These are phyloP conservation scores for Drosera spatulata DNA, from an alignment of 179 eudicot genomes.

Conservation along the genomic window DNA sequence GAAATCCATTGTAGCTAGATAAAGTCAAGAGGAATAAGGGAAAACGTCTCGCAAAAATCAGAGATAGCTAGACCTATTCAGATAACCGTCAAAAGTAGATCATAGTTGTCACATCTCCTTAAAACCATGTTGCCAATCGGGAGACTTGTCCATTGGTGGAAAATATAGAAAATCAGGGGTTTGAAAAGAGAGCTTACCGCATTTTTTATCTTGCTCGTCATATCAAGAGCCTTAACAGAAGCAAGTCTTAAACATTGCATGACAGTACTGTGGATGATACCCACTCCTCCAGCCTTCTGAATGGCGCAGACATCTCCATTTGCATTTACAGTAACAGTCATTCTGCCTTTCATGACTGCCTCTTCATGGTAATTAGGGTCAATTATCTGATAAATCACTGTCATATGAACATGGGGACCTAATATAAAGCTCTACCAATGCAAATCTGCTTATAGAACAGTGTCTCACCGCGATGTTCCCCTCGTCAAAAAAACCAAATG, in stretches of 20 bases:
- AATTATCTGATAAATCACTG: constrained; percentile 29
- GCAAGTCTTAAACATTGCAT: constrained; percentile 83
- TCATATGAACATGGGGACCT: neutral
- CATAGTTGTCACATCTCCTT: neutral
- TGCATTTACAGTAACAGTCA: constrained; percentile 67
- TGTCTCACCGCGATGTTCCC: constrained; percentile 63
- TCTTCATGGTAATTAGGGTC: constrained; percentile 80
- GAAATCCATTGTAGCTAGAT: constrained; percentile 1
- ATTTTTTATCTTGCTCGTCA: constrained; percentile 58
- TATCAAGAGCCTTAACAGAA: constrained; percentile 64
- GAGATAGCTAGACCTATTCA: neutral
- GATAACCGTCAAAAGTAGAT: neutral
- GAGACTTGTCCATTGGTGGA: neutral
- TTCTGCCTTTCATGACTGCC: constrained; percentile 70
- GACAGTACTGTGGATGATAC: constrained; percentile 55
- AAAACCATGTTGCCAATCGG: neutral
- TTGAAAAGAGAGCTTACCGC: constrained; percentile 36
- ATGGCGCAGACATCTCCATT: constrained; percentile 83
- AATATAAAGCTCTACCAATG: constrained; percentile 1
- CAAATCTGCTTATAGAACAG: neutral
- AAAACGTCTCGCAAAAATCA: neutral
- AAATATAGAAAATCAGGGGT: neutral
- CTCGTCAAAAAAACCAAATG: constrained; percentile 65
- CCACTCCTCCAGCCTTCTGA: constrained; percentile 82
- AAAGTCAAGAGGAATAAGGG: neutral